Evolutionary conservation across 1,284 basidiomycete species (phyloP).

Genomic region (Fomes fomentarius): DNA sequence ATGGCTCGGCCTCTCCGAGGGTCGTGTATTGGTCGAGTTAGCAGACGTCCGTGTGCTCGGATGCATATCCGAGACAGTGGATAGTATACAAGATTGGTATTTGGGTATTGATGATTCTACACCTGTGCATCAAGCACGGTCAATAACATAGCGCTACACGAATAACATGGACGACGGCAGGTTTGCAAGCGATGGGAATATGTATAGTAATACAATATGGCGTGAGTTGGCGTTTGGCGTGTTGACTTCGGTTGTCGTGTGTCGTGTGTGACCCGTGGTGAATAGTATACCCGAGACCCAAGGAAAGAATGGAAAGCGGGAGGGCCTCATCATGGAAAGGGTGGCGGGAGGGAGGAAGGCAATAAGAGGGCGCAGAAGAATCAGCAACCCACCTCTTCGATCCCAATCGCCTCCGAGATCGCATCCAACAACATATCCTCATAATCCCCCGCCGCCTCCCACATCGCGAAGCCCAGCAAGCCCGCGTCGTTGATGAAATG

Average conservation of each 20-base stretch:
- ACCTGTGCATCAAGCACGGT: constrained; percentile 22
- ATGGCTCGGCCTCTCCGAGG: too few relatives aligned
- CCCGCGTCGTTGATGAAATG: constrained; percentile 53
- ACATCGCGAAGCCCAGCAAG: constrained; percentile 64
- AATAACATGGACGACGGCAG: constrained; percentile 11
- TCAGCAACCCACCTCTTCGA: constrained; percentile 27
- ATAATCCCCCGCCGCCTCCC: constrained; percentile 64
- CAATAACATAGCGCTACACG: constrained; percentile 20
- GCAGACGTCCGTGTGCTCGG: too few relatives aligned
- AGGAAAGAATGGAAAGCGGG: not conserved
- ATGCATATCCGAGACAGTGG: too few relatives aligned
- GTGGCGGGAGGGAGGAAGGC: not conserved
- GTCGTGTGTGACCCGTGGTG: constrained; percentile 1
- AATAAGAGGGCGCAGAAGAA: not conserved
- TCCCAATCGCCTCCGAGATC: constrained; percentile 40
- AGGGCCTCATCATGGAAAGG: not conserved
- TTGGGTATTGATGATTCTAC: too few relatives aligned
- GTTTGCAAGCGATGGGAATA: constrained; percentile 12
- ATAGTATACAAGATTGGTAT: too few relatives aligned
- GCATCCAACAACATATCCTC: constrained; percentile 57
- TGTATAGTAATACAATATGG: constrained; percentile 22
- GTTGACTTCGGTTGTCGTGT: constrained; percentile 5
- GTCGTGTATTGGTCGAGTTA: too few relatives aligned
- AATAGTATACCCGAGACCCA: constrained; percentile 7
- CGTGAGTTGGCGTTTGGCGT: constrained; percentile 2